Evolutionary conservation across 768 basidiomycete species (phyloP), one percentile per base, ranked within the genome.

Genomic region (Harrya chromipes): DNA sequence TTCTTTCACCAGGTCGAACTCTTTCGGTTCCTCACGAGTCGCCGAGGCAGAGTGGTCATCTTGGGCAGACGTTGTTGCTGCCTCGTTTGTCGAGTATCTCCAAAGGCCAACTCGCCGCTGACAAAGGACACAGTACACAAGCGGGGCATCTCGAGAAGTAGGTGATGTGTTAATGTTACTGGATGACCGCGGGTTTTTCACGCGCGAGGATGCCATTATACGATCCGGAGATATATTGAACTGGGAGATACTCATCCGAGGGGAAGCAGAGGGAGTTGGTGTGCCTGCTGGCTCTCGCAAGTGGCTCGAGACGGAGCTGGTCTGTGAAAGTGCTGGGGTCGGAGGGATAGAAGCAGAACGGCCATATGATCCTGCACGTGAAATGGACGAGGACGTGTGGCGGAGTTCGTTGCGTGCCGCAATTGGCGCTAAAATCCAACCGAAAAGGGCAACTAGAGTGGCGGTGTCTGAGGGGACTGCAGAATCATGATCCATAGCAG

Each of bases 31-130:
- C 45, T 51, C 63, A 11, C 12, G 43, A 24, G 45, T 42, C n/a
- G 68, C 55, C 12, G 67, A 56, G 44, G 58, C 16, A 39, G 46
- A 26, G 48, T 51, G 57, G 52, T 47, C 56, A 45, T 38, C 40
- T 35, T 50, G 60, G 7, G 6, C 46, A 13, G 43, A 51, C 12
- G 50, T 8, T 17, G 42, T 38, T 21, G 49, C 24, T 23, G 24
- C 35, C 20, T 49, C 43, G 6, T 59, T 64, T n/a, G 66, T 70
- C 1, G 72, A 65, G 60, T 89, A 90, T 2, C 81, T 79, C 89
- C 89, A 90, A 33, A 91, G 69, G 4, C 89, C 89, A 37, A 90
- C 74, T 17, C 88, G 79, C n/a, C 89, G 77, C 58, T 87, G 86
- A 60, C 88, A 91, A 16, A 91, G 72, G 10, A 70, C 53, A 53